Conservation (phyloP, 768 basidiomycete species). For the Termitomyces sp. region DNA sequence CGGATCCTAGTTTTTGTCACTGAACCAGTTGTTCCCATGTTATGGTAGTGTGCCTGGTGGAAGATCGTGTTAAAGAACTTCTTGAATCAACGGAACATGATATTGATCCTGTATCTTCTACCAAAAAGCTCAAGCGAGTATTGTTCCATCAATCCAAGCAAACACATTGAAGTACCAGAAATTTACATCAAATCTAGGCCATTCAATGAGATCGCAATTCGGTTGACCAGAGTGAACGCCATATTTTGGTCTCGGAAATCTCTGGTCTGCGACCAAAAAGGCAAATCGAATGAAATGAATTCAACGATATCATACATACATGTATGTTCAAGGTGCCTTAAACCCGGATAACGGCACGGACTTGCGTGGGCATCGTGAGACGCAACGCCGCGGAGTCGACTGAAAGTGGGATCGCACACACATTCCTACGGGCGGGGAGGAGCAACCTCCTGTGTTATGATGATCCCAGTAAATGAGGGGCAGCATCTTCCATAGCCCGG, state of each 20-base stretch:
- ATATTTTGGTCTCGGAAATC: neutral
- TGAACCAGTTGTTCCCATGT: neutral
- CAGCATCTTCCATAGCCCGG: too few species aligned
- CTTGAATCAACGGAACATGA: neutral
- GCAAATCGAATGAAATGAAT: neutral
- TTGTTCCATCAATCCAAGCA: neutral
- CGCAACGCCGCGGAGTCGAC: neutral
- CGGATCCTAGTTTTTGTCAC: neutral
- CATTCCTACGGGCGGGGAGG: neutral
- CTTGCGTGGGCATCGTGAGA: neutral
- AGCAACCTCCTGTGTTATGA: neutral
- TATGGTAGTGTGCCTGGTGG: neutral
- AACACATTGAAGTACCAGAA: neutral
- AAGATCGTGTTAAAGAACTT: neutral
- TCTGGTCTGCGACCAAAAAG: neutral
- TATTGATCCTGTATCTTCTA: neutral
- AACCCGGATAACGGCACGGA: neutral
- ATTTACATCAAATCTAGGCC: neutral
- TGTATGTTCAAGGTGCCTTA: neutral
- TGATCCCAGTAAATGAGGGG: neutral
- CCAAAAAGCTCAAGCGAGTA: neutral
- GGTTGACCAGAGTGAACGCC: neutral
- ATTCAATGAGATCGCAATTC: neutral
- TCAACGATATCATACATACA: neutral
- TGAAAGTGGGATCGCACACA: neutral